Base-by-base conservation (phyloP, 73 alveolate genomes). In the Blepharisma stoltei region DNA sequence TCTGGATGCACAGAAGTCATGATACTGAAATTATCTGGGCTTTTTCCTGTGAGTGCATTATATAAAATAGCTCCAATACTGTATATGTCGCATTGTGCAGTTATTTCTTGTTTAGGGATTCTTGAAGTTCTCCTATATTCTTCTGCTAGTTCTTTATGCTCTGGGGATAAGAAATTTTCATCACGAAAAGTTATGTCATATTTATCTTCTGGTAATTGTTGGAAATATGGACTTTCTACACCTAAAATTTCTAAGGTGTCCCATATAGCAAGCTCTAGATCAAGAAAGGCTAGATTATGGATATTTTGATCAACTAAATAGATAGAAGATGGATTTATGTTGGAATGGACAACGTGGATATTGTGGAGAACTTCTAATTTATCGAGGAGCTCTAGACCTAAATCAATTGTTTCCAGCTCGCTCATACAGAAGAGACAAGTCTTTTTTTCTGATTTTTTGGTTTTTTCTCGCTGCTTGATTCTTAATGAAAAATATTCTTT, bases 91-190 rank as follows among this genome's bases (percentile, higher is more conserved):
- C 67, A 18, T 69, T 69, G 32, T 4, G 23, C 32, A 9, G 18
- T 44, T 69, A 69, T 46, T 18, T 38, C 43, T 69, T 69, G 21
- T 21, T 69, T 25, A 18, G 73, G 79, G 79, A 69, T n/a, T n/a
- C 32, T 46, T 69, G 55, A 69, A 9, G 55, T 46, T n/a, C 27
- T 69, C 1, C 67, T 9, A n/a, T 69, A 46, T 21, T 69, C 65
- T 44, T 69, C 55, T 11, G 67, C 55, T 38, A 46, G 67, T 69
- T 69, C 55, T 44, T 44, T 44, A 69, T 69, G 79, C 79, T 69
- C 79, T 38, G 79, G 79, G 65, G 41, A 69, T 9, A 69, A n/a
- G 27, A 44, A 69, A 21, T 69, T 53, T 20, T 44, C 79, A n/a
- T 69, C 67, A 14, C 79, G 11, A 43, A 44, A 69, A n/a, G 79